Evolutionary conservation across 140 eudicot species (phyloP).

Genomic region (Cichorium intybus): DNA sequence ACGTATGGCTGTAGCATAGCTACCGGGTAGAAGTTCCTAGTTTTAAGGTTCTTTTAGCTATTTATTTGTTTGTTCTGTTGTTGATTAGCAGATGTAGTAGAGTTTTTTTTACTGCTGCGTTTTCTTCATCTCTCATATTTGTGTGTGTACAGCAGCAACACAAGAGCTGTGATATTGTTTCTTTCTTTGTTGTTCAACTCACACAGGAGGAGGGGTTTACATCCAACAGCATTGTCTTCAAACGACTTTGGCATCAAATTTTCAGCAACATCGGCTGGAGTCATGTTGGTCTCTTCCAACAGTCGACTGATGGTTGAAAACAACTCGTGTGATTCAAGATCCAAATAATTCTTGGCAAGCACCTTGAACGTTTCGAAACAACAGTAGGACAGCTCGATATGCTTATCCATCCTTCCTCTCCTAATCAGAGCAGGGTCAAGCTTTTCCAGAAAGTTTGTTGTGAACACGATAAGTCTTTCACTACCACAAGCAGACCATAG

Average conservation of each 20-base stretch:
- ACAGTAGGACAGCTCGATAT: slow-evolving; percentile 44
- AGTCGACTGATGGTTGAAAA: slow-evolving; percentile 24
- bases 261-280: slow-evolving; percentile 48
- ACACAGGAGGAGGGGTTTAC: too few relatives aligned
- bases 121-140: too few relatives aligned
- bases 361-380: slow-evolving; percentile 44
- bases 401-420: slow-evolving; percentile 52
- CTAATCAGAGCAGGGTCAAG: slow-evolving; percentile 37
- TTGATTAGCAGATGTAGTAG: too few relatives aligned
- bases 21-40: too few relatives aligned
- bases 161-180: too few relatives aligned
- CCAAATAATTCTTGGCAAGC: slow-evolving; percentile 37
- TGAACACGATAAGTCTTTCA: slow-evolving; percentile 44
- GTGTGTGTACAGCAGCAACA: too few relatives aligned
- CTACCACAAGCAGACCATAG: slow-evolving; percentile 56
- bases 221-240: slow-evolving; percentile 36
- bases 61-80: too few relatives aligned
- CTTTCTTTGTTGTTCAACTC: too few relatives aligned
- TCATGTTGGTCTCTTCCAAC: slow-evolving; percentile 27
- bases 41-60: too few relatives aligned
- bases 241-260: slow-evolving; percentile 41
- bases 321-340: slow-evolving; percentile 34
- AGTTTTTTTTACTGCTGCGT: too few relatives aligned
- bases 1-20: too few relatives aligned
- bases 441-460: slow-evolving; percentile 35